Evolutionary conservation across 2,329 filamentous ascomycete species (phyloP), one percentile per base, ranked within the genome.

Genomic region (Orbilia javanica): DNA sequence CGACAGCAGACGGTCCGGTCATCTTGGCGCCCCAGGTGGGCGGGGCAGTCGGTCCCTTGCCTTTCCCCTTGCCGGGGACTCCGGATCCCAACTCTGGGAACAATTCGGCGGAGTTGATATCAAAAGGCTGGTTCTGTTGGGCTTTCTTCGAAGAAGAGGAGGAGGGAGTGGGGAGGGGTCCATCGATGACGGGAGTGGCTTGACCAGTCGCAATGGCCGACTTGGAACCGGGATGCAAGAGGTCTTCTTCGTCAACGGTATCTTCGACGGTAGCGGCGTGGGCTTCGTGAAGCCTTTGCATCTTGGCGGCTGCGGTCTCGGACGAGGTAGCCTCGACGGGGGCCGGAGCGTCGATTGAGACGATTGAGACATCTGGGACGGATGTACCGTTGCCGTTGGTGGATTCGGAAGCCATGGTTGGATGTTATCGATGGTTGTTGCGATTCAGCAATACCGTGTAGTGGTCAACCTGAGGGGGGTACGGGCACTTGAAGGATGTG

Each of bases 51-150:
- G 90, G 86, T 85, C 94, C 88, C 34, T 70, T 74, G n/a, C 74
- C 74, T 50, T 78, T 78, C 27, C 74, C 74, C 53, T 78, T 78
- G 10, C 74, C 74, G 63, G 52, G 52, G 11, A 67, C 74, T 34
- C 64, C 65, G 79, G 89, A 88, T 67, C 94, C 95, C 55, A 99
- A 89, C 81, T 94, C 91, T n/a, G 96, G 96, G 88, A 99, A 99
- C 76, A 93, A 87, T 85, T 98, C 94, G 83, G 96, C 92, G 18
- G 93, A 97, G 82, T 93, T 89, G 20, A 93, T 94, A 84, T 98
- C 93, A 79, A 97, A 86, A 65, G 87, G 82, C 70, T 88, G 86
- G 39, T 86, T n/a, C n/a, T 87, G 46, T 52, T 50, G 42, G 27
- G 48, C 82, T 80, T 48, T 82, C 77, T 57, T 80, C 7, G 72